Evolutionary conservation across 163 green algal genomes (phyloP).

Genomic region (Chlamydomonas reinhardtii): DNA sequence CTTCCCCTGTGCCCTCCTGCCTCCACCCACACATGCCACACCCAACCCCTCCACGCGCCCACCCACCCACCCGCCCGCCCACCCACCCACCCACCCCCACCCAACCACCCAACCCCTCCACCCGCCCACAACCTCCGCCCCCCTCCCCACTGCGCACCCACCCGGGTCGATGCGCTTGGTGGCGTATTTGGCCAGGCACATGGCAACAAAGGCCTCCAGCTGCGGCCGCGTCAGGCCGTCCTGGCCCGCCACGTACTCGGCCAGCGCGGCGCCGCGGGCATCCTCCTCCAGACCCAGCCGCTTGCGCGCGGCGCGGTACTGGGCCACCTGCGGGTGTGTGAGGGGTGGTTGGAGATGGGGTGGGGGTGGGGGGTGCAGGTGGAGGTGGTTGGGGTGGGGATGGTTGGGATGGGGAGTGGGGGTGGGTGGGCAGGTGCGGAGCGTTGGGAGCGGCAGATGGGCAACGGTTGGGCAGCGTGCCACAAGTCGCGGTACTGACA

Average conservation of each 20-base stretch:
- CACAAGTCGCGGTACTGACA: too few species aligned
- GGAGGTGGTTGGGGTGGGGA: background rate
- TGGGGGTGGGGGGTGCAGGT: background rate
- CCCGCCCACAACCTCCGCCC: background rate
- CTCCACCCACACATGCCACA: too few species aligned
- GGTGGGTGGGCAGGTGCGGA: too few species aligned
- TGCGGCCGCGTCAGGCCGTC: slow-evolving; percentile 62
- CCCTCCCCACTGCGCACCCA: slow-evolving; percentile 1
- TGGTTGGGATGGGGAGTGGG: too few species aligned
- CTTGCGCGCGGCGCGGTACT: slow-evolving; percentile 57
- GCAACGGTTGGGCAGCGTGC: too few species aligned
- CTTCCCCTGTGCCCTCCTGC: too few species aligned
- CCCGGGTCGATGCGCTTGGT: slow-evolving; percentile 90
- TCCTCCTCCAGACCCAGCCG: slow-evolving; percentile 71
- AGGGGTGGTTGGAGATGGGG: background rate
- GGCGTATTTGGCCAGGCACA: slow-evolving; percentile 73
- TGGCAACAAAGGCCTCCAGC: slow-evolving; percentile 61
- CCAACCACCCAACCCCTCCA: background rate
- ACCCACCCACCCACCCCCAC: background rate
- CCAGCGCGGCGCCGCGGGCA: slow-evolving; percentile 53
- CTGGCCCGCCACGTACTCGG: slow-evolving; percentile 71
- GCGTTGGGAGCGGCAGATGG: too few species aligned
- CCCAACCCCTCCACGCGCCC: too few species aligned
- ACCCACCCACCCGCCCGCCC: too few species aligned
- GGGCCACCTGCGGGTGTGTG: slow-evolving; percentile 30